Percentiles rank a stretch among this genome's conserved stretches.
These are phyloP conservation scores for Dothideomycetidae sp. DNA, from an alignment of 2,329 filamentous ascomycete genomes.

Conservation along the genomic window DNA sequence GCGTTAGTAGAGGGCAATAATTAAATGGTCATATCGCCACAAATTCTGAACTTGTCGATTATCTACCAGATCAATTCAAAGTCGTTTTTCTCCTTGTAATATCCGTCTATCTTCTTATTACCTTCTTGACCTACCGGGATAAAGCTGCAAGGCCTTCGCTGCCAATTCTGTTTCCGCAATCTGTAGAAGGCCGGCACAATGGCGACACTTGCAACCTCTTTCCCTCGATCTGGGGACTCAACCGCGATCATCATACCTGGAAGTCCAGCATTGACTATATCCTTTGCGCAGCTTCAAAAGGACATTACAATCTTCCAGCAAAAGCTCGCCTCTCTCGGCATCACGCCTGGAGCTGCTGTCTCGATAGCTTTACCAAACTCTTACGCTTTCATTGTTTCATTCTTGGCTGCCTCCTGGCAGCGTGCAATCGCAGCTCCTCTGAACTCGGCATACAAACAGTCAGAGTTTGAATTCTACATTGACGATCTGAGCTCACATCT, in stretches of 20 bases:
- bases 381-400: constrained; percentile 77
- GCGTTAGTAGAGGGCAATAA: too few relatives aligned
- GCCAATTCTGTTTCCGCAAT: too few relatives aligned
- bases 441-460: constrained; percentile 78
- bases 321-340: constrained; percentile 62
- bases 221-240: constrained; percentile 36
- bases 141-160: too few relatives aligned
- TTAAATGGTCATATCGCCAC: too few relatives aligned
- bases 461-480: constrained; percentile 86
- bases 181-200: too few relatives aligned
- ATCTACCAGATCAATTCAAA: too few relatives aligned
- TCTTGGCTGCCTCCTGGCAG: constrained; percentile 76
- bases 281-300: constrained; percentile 51
- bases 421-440: constrained; percentile 72
- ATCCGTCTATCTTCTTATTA: too few relatives aligned
- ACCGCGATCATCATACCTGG: constrained; percentile 62
- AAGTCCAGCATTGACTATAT: constrained; percentile 50
- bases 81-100: too few relatives aligned
- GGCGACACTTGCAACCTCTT: constrained; percentile 44
- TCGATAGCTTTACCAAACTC: constrained; percentile 75
- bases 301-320: constrained; percentile 60
- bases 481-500: constrained; percentile 70
- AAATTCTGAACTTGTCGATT: too few relatives aligned
- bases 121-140: too few relatives aligned
- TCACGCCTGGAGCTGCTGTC: constrained; percentile 54